These are phyloP conservation scores for Solanum corneliomulleri DNA, from an alignment of 257 asterid genomes.

Conservation along the genomic window DNA sequence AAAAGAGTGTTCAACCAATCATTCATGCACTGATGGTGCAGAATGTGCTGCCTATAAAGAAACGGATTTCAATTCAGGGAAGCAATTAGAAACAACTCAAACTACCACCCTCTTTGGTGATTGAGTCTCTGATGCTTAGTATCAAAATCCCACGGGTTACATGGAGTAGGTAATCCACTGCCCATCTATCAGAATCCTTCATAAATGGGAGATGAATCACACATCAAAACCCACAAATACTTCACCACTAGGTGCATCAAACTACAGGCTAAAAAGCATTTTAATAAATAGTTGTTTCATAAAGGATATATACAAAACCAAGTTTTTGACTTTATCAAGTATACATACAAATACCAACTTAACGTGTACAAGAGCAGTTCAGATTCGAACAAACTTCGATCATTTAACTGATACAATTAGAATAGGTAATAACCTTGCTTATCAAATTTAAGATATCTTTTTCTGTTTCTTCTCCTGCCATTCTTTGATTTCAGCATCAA, in stretches of 20 bases:
- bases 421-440: not conserved
- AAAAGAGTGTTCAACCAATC: too few relatives aligned
- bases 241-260: not conserved
- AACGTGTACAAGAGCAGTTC: not conserved
- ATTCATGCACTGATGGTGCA: too few relatives aligned
- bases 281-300: not conserved
- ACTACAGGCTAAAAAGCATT: not conserved
- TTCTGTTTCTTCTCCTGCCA: constrained; percentile 65
- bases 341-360: not conserved
- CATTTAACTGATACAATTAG: not conserved
- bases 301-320: not conserved
- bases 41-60: too few relatives aligned
- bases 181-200: not conserved
- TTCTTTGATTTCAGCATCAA: constrained; percentile 56
- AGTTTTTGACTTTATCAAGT: not conserved
- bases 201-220: not conserved
- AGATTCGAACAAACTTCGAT: not conserved
- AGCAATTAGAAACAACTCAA: not conserved
- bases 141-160: not conserved
- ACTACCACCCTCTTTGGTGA: not conserved
- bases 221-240: not conserved
- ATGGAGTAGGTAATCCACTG: not conserved
- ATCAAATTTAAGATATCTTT: constrained; percentile 29
- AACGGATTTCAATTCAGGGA: not conserved
- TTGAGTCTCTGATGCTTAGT: not conserved